These are phyloP conservation scores for Polyporus arcularius DNA, from an alignment of 768 basidiomycete genomes.

Conservation along the genomic window DNA sequence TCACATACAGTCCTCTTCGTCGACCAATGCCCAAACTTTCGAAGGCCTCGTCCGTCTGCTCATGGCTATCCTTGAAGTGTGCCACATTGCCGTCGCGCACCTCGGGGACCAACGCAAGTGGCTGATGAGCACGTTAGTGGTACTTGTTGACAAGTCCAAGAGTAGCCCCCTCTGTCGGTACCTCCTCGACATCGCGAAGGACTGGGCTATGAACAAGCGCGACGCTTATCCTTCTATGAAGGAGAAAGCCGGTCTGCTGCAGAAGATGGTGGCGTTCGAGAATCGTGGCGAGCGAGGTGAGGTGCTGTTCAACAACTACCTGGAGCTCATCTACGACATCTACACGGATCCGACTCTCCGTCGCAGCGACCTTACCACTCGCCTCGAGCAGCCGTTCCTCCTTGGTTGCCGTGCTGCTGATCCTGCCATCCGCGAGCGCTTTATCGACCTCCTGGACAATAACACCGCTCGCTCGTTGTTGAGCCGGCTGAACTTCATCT, in stretches of 20 bases:
- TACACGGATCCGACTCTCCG: slow-evolving; percentile 86
- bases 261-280: slow-evolving; percentile 87
- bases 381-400: slow-evolving; percentile 91
- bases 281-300: slow-evolving; percentile 78
- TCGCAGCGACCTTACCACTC: slow-evolving; percentile 90
- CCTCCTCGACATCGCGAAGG: slow-evolving; percentile 81
- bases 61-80: slow-evolving; percentile 84
- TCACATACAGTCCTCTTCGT: slow-evolving; percentile 60
- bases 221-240: slow-evolving; percentile 91
- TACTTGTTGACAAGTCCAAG: slow-evolving; percentile 88
- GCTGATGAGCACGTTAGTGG: slow-evolving; percentile 74
- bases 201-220: slow-evolving; percentile 87
- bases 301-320: slow-evolving; percentile 76
- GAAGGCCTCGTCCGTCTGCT: slow-evolving; percentile 66
- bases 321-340: slow-evolving; percentile 91
- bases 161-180: slow-evolving; percentile 77
- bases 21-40: slow-evolving; percentile 40
- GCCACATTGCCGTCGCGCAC: slow-evolving; percentile 74
- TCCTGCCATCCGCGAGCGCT: slow-evolving; percentile 72
- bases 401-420: slow-evolving; percentile 89
- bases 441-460: slow-evolving; percentile 87
- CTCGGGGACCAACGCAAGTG: slow-evolving; percentile 86
- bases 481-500: slow-evolving; percentile 82
- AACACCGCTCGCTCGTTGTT: slow-evolving; percentile 84
- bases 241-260: slow-evolving; percentile 88